phyloP scores from a whole-genome alignment of 2,329 filamentous ascomycete species.

The Aphanoascus verrucosus region DNA sequence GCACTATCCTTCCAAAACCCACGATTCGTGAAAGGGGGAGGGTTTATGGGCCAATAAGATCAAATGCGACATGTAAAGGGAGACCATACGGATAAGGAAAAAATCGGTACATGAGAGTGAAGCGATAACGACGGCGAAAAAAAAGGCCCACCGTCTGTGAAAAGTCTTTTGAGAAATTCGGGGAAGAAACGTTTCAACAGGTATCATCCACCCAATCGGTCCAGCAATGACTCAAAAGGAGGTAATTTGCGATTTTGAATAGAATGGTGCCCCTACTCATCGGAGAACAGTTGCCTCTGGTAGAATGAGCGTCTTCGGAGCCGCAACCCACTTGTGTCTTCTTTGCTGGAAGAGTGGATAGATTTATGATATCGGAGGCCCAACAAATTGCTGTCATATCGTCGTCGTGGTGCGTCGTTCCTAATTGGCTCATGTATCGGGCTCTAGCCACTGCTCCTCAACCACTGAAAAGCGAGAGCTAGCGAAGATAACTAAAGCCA shows the following conservation, averaged over 20 bases:
- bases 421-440: background rate
- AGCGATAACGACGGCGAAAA: background rate
- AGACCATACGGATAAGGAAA: background rate
- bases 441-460: background rate
- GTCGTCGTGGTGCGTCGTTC: slow-evolving; percentile 1
- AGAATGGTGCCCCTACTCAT: too few relatives aligned
- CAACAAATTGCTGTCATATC: slow-evolving; percentile 3
- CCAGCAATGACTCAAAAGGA: background rate
- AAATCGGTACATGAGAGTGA: background rate
- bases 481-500: slow-evolving; percentile 4
- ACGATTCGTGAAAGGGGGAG: slow-evolving; percentile 2
- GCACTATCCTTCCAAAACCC: background rate
- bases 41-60: slow-evolving; percentile 1
- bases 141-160: background rate
- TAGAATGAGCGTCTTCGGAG: too few relatives aligned
- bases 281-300: too few relatives aligned
- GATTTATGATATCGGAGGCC: background rate
- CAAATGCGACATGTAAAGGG: slow-evolving; percentile 1
- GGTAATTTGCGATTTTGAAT: background rate
- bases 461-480: background rate
- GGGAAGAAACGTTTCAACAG: background rate
- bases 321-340: too few relatives aligned
- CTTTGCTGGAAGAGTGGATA: too few relatives aligned
- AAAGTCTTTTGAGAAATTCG: background rate
- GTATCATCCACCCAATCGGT: background rate